Evolutionary conservation across 2,329 filamentous ascomycete species (phyloP).

Genomic region (Verruconis gallopava): DNA sequence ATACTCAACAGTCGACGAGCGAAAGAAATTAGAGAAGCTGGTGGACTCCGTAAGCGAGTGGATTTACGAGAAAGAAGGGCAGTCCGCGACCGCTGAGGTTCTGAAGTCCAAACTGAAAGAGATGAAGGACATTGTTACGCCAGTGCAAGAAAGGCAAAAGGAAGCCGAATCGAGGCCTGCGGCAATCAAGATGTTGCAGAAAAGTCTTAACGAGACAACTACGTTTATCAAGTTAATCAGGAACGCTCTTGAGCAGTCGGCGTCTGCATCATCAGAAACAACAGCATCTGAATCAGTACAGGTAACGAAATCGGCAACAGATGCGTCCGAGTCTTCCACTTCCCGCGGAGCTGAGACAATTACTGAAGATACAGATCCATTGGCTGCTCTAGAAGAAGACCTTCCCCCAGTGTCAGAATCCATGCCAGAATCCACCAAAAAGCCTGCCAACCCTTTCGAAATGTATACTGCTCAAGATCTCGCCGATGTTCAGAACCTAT

Average conservation of each 20-base stretch:
- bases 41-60: constrained; percentile 66
- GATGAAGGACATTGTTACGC: constrained; percentile 64
- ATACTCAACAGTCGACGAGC: constrained; percentile 39
- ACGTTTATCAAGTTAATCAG: constrained; percentile 60
- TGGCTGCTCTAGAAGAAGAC: constrained; percentile 72
- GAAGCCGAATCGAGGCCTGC: constrained; percentile 62
- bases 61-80: constrained; percentile 72
- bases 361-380: constrained; percentile 25
- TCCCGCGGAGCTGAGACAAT: neutral
- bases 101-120: constrained; percentile 65
- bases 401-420: constrained; percentile 30
- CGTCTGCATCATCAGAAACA: constrained; percentile 19
- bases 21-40: constrained; percentile 52
- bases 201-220: constrained; percentile 57
- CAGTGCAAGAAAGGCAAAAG: constrained; percentile 60
- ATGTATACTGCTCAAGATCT: constrained; percentile 65
- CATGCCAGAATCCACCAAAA: constrained; percentile 25
- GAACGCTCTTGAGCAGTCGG: constrained; percentile 39
- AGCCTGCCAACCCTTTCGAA: constrained; percentile 41
- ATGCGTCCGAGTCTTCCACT: constrained; percentile 5
- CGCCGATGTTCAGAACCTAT: constrained; percentile 46
- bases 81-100: constrained; percentile 59
- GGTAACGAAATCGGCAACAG: constrained; percentile 23
- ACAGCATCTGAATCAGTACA: constrained; percentile 30
- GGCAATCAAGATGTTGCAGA: constrained; percentile 52